These are phyloP conservation scores for Coemansia sp. DNA, from an alignment of 371 early-diverging fungal genomes.

Conservation along the genomic window DNA sequence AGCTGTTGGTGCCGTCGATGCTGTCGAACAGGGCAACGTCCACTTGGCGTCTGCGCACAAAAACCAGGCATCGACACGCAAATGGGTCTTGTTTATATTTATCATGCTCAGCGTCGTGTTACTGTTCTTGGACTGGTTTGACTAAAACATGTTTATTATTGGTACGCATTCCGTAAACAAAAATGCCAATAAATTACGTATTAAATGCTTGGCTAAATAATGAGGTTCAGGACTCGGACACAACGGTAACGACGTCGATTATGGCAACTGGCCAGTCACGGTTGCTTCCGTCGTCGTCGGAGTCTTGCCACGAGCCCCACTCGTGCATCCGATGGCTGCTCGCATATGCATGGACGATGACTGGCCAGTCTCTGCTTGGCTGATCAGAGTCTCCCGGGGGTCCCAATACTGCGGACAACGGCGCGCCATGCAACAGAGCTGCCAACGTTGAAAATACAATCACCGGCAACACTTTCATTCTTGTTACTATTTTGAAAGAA, in stretches of 20 bases:
- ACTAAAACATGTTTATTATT: conserved; percentile 23
- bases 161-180: not conserved
- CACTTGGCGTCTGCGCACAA: conserved; percentile 59
- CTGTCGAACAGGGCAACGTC: conserved; percentile 62
- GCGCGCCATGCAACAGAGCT: not conserved
- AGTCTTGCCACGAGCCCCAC: not conserved
- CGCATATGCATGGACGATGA: conserved; percentile 13
- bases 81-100: conserved; percentile 64
- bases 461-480: not conserved
- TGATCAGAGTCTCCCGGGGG: not conserved
- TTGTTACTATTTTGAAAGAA: not conserved
- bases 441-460: conserved; percentile 1
- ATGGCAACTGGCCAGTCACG: conserved; percentile 47
- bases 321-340: not conserved
- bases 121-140: conserved; percentile 75
- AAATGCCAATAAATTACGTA: too few relatives aligned
- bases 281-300: conserved; percentile 1
- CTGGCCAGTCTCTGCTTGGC: conserved; percentile 45
- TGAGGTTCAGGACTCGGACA: not conserved
- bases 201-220: too few relatives aligned
- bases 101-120: conserved; percentile 64
- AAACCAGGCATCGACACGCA: conserved; percentile 60
- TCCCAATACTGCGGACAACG: not conserved
- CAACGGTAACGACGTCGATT: conserved; percentile 5
- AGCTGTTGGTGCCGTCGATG: conserved; percentile 62